Conservation (phyloP, 2,329 filamentous ascomycete genomes). For the Ophiocordyceps robertsii region DNA sequence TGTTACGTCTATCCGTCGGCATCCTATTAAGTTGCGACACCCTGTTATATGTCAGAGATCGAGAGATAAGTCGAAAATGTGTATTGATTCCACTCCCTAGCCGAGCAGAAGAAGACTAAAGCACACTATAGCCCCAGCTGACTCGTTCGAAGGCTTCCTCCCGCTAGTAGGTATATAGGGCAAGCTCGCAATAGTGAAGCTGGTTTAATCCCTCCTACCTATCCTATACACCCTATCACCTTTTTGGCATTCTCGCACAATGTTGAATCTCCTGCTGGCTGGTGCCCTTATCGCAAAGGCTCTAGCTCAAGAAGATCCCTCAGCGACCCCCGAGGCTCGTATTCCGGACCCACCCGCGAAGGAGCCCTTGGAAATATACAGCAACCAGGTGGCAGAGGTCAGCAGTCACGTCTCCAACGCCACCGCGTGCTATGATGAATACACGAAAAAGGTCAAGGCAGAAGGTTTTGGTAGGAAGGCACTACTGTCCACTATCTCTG, state of each 20-base stretch:
- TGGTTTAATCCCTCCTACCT: too few species aligned
- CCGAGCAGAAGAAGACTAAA: too few species aligned
- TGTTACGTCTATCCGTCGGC: too few species aligned
- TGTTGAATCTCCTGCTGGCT: background rate
- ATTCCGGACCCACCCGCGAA: too few species aligned
- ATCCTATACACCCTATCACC: too few species aligned
- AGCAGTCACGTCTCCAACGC: background rate
- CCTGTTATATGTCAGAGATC: too few species aligned
- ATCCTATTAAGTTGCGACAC: too few species aligned
- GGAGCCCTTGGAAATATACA: background rate
- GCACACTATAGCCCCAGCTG: too few species aligned
- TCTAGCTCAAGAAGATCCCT: background rate
- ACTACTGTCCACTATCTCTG: background rate
- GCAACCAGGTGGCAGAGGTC: background rate
- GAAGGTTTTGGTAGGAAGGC: background rate
- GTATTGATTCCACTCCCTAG: too few species aligned
- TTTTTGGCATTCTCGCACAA: background rate
- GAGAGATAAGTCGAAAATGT: too few species aligned
- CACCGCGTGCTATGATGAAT: background rate
- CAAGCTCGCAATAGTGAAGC: background rate
- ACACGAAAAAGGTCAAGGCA: background rate
- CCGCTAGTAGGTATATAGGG: too few species aligned
- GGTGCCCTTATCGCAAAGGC: background rate
- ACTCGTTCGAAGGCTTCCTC: too few species aligned
- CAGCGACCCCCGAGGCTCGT: background rate